phyloP scores from a whole-genome alignment of 768 basidiomycete genomes.

The Tylopilus sp. region DNA sequence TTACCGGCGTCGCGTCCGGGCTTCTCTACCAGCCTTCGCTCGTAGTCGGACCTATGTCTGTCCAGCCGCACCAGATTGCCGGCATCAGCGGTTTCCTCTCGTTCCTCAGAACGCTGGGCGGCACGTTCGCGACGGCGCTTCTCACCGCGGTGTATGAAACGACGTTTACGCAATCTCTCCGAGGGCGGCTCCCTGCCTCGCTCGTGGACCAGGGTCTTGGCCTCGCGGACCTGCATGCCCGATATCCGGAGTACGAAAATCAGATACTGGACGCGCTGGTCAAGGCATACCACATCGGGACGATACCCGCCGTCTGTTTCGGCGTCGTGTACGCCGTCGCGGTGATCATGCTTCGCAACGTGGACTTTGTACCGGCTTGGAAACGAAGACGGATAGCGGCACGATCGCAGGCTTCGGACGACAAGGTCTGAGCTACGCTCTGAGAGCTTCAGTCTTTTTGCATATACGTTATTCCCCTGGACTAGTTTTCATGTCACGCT shows the following conservation, averaged over 20 bases:
- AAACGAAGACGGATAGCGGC: slow-evolving; percentile 30
- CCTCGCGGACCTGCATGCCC: slow-evolving; percentile 28
- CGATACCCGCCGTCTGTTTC: slow-evolving; percentile 32
- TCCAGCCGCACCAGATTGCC: slow-evolving; percentile 31
- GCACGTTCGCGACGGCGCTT: slow-evolving; percentile 35
- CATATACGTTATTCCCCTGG: slow-evolving; percentile 21
- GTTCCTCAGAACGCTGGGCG: slow-evolving; percentile 33
- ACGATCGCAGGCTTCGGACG: slow-evolving; percentile 10
- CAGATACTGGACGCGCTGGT: slow-evolving; percentile 32
- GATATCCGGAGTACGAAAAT: slow-evolving; percentile 33
- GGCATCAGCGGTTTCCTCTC: slow-evolving; percentile 37
- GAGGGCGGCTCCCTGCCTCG: slow-evolving; percentile 25
- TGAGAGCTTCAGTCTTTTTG: slow-evolving; percentile 12
- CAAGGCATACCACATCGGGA: slow-evolving; percentile 34
- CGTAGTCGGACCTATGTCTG: slow-evolving; percentile 35
- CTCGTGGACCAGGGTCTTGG: slow-evolving; percentile 31
- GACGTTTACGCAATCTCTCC: slow-evolving; percentile 29
- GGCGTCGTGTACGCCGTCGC: slow-evolving; percentile 31
- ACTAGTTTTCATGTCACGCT: slow-evolving; percentile 6
- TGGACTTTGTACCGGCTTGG: slow-evolving; percentile 34
- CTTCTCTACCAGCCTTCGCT: slow-evolving; percentile 35
- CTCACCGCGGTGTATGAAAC: slow-evolving; percentile 34
- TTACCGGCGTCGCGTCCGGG: slow-evolving; percentile 32
- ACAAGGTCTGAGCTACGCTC: slow-evolving; percentile 21
- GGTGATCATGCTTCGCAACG: slow-evolving; percentile 29